Evolutionary conservation across 2,329 filamentous ascomycete species (phyloP), one percentile per base, ranked within the genome.

Genomic region (Aspergillus sclerotialis): DNA sequence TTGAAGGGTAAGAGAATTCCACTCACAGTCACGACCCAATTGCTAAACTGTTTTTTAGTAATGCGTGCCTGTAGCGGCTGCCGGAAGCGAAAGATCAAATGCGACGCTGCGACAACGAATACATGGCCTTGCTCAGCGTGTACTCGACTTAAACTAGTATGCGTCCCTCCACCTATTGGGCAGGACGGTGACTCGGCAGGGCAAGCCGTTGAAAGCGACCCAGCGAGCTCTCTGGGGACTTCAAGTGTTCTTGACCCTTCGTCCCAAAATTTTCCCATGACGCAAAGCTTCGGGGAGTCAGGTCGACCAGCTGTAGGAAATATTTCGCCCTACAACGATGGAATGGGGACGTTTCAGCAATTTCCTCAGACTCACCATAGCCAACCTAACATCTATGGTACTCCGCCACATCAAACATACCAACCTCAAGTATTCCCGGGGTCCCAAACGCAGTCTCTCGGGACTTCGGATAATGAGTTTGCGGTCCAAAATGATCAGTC

Each of bases 41-140:
- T 11, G 24, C 45, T 33, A 27, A 37, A 16, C 16, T 37, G 14
- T 29, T n/a, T 38, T 33, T 36, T 43, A 93, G 90, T 95, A 33
- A 95, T 94, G 88, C 82, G 92, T 69, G 92, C 90, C 37, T 96
- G 90, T 62, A 90, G 95, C 66, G 90, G 90, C 40, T 96, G 90
- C 58, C 78, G 90, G 42, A 82, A 88, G 63, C 79, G 90, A 54
- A 98, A 98, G 65, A 98, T 98, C 59, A 94, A 94, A 63, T 98
- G 90, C 66, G 92, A 96, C 67, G 88, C 90, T 33, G 90, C 90
- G 13, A 94, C 90, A 10, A 95, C 89, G 26, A 95, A 96, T 61
- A 88, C 87, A 24, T 96, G 92, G 90, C 92, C 92, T 17, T 96
- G 90, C 63, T 92, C 89, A 26, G 87, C 92, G 23, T 98, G 90